Evolutionary conservation across 108 stramenopile species (phyloP).

Genomic region (Cyclotella kingstonii): DNA sequence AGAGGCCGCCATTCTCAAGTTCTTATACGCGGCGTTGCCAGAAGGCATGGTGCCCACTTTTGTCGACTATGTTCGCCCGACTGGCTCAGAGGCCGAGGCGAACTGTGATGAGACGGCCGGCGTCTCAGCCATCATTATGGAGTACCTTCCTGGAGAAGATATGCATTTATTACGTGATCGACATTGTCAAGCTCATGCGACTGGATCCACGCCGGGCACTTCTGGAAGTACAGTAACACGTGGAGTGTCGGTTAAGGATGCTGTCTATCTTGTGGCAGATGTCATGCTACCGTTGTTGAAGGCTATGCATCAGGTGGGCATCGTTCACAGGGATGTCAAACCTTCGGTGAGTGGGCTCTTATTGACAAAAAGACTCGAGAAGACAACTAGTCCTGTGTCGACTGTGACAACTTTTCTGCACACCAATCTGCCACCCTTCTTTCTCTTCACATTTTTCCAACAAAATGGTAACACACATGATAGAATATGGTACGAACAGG

Average conservation of each 20-base stretch:
- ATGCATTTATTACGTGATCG: constrained; percentile 77
- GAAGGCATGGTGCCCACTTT: constrained; percentile 64
- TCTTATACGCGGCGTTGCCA: constrained; percentile 51
- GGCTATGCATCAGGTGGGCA: constrained; percentile 75
- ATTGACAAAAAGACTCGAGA: too few relatives aligned
- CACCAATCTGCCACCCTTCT: neutral
- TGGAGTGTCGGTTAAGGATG: constrained; percentile 61
- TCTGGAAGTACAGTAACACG: constrained; percentile 13
- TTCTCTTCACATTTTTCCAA: neutral
- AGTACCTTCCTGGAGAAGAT: constrained; percentile 79
- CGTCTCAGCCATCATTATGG: constrained; percentile 77
- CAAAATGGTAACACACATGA: neutral
- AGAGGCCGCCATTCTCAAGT: constrained; percentile 72
- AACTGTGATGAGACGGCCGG: neutral
- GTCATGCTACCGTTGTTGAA: constrained; percentile 76
- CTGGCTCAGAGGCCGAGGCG: neutral
- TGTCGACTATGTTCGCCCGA: constrained; percentile 58
- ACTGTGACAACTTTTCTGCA: too few relatives aligned
- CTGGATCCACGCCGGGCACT: neutral
- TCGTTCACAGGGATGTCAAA: constrained; percentile 87
- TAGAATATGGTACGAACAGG: constrained; percentile 66
- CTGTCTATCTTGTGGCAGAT: constrained; percentile 75
- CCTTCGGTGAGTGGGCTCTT: constrained; percentile 38
- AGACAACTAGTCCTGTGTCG: too few relatives aligned
- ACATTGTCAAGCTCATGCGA: constrained; percentile 18